A percentile compares a stretch with the other conserved stretches of the same genome.
Evolutionary conservation across 805 yeast species (phyloP).

Genomic region (Saccharomyces mikatae): DNA sequence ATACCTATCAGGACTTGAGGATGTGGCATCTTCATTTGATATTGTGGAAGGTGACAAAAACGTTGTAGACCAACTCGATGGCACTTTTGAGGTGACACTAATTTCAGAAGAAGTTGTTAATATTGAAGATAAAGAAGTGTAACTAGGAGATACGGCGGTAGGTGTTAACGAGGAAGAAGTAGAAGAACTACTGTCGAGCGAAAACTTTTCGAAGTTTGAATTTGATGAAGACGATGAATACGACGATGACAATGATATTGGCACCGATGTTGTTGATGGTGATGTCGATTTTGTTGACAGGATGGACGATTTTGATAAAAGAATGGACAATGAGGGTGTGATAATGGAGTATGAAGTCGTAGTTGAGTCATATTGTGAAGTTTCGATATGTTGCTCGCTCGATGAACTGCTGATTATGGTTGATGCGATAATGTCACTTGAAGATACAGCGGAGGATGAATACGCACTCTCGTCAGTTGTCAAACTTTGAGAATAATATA

Average conservation of each 20-base stretch:
- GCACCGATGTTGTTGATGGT: not conserved
- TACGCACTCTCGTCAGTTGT: not conserved
- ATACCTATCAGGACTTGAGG: not conserved
- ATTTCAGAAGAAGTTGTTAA: not conserved
- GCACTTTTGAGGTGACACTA: not conserved
- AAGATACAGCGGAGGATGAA: not conserved
- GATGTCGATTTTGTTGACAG: not conserved
- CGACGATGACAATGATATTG: not conserved
- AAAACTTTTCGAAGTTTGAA: not conserved
- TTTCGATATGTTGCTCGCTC: not conserved
- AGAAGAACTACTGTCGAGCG: not conserved
- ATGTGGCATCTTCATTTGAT: not conserved
- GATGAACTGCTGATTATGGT: not conserved
- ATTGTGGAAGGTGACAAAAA: not conserved
- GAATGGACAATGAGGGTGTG: not conserved
- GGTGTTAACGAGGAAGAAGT: not conserved
- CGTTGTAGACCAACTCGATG: not conserved
- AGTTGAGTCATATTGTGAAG: not conserved
- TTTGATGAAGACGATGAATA: not conserved
- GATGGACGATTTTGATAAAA: not conserved
- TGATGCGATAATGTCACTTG: not conserved
- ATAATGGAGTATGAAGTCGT: not conserved
- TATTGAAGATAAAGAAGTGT: not conserved
- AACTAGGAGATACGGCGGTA: not conserved
- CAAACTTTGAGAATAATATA: not conserved